A percentile compares a stretch with the other conserved stretches of the same genome.
Evolutionary conservation across 106 monocot genomes (phyloP).

Genomic region (Allium fistulosum): DNA sequence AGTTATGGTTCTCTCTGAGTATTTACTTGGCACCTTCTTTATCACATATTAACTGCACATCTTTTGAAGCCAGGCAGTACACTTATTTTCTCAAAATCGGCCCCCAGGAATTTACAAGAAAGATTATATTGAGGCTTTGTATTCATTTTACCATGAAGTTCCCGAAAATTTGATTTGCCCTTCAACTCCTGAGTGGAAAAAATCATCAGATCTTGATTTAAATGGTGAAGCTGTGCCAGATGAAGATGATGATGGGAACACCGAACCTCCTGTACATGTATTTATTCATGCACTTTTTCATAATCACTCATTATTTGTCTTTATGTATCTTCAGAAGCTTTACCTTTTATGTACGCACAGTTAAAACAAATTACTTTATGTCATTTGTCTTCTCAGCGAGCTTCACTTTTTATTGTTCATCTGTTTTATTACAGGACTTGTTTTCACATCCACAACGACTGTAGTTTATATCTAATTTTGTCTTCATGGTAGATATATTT

Average conservation of each 20-base stretch:
- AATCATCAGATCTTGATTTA: constrained; percentile 62
- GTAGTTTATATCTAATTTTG: too few species aligned
- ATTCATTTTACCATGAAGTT: constrained; percentile 59
- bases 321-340: neutral
- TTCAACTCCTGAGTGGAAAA: constrained; percentile 72
- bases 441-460: too few species aligned
- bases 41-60: neutral
- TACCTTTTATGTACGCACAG: neutral
- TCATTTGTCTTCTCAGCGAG: neutral
- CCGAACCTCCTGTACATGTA: constrained; percentile 20
- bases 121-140: constrained; percentile 65
- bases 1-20: too few species aligned
- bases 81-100: constrained; percentile 49
- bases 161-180: constrained; percentile 58
- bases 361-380: neutral
- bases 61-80: constrained; percentile 35
- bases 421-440: too few species aligned
- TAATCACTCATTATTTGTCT: neutral
- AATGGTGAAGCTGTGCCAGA: constrained; percentile 80
- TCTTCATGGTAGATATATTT: too few species aligned
- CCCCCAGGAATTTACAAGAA: constrained; percentile 80
- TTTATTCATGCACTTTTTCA: neutral
- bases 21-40: neutral
- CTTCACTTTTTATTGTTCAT: too few species aligned
- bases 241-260: constrained; percentile 52